Base-by-base conservation (phyloP, 768 basidiomycete species). In the Serendipita sp. region DNA sequence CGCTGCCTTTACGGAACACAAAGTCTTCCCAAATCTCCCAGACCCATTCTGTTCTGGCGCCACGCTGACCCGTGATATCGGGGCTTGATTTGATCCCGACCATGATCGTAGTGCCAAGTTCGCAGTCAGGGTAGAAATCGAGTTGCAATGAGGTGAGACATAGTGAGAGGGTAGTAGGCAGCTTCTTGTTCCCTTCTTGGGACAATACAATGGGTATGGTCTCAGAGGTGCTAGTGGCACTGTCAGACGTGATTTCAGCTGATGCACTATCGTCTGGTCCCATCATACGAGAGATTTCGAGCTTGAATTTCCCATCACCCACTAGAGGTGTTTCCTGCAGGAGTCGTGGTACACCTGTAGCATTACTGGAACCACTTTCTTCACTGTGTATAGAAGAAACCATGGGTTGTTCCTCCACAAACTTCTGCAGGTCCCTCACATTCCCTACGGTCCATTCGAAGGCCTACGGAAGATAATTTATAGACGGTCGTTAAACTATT, bases 21-120 rank as follows among this genome's bases (percentile, higher is more conserved):
- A 82, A 88, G 65, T 86, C 83, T 65, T 86, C 81, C 82, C 85
- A 86, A 63, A 74, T 74, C 64, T 87, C 83, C 86, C 86, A 89
- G 29, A 83, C 75, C 85, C 86, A 89, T 45, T 86, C 81, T 34
- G 83, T 75, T 15, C 85, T 81, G 0, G 83, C 81, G 3, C 83
- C 81, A 10, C 83, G 78, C 68, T 83, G 79, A 3, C 86, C 86
- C 10, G 74, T 72, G 55, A 80, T 76, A 66, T 83, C 80, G 64
- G 81, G 79, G 67, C 82, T 79, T 52, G 80, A 83, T 69, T 84
- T 86, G 65, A 89, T 83, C 11, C 83, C 86, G 13, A 82, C 79
- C 76, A 88, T 83, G 77, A 88, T 85, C 11, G 85, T 81, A 3
- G 84, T 79, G 10, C 76, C 75, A 63, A 80, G 77, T 69, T 68